These are phyloP conservation scores for Hanseniaspora lachancei DNA, from an alignment of 805 yeast species.

Conservation along the genomic window DNA sequence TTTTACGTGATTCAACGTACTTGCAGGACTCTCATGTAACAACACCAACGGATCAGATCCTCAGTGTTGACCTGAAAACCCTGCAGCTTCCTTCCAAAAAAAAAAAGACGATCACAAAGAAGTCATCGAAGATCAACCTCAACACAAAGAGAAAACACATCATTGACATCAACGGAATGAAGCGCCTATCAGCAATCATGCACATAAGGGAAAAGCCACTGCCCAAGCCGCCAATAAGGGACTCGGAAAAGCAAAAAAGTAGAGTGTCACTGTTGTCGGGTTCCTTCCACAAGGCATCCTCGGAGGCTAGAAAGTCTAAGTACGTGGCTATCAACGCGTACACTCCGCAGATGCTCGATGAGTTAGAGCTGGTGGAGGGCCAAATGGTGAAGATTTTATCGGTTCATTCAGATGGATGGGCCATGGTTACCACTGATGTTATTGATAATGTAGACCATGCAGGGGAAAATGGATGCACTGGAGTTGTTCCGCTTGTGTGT, in stretches of 20 bases:
- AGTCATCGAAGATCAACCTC: neutral
- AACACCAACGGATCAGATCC: slow-evolving; percentile 17
- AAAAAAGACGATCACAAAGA: slow-evolving; percentile 10
- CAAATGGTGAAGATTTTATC: slow-evolving; percentile 29
- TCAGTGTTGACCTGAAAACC: slow-evolving; percentile 22
- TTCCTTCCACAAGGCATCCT: neutral
- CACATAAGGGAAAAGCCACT: slow-evolving; percentile 20
- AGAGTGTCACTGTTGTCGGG: slow-evolving; percentile 1
- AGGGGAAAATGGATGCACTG: slow-evolving; percentile 26
- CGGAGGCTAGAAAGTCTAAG: neutral
- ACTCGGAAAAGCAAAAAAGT: slow-evolving; percentile 9
- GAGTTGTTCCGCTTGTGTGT: slow-evolving; percentile 32
- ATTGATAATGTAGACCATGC: slow-evolving; percentile 19
- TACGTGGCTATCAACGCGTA: slow-evolving; percentile 22
- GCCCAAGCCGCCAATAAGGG: slow-evolving; percentile 3
- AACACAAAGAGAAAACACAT: slow-evolving; percentile 16
- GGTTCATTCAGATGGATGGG: slow-evolving; percentile 35
- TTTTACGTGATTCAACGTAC: slow-evolving; percentile 23
- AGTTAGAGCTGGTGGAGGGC: slow-evolving; percentile 24
- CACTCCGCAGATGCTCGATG: slow-evolving; percentile 28
- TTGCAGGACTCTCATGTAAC: slow-evolving; percentile 15
- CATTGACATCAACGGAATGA: slow-evolving; percentile 12
- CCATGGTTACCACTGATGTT: slow-evolving; percentile 21
- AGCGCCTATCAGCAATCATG: slow-evolving; percentile 15
- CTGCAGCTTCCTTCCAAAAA: slow-evolving; percentile 21